A percentile compares a stretch with the other conserved stretches of the same genome.
phyloP scores from a whole-genome alignment of 495 filamentous ascomycete species.

The Opeltia flavorubescens region DNA sequence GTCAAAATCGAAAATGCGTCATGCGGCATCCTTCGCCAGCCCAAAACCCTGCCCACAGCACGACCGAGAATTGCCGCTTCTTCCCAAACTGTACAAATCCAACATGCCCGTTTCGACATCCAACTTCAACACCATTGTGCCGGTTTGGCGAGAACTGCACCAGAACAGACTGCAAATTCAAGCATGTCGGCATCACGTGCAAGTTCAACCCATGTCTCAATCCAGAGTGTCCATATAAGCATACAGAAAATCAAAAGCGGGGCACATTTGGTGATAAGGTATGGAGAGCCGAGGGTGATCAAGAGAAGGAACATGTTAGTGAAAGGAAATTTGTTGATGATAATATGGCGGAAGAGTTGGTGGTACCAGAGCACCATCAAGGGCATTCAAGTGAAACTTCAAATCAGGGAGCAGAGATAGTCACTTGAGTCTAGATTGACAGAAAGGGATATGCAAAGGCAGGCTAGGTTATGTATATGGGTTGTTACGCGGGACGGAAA shows the following conservation, averaged over 20 bases:
- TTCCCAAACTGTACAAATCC: slow-evolving; percentile 87
- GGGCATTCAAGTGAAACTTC: slow-evolving; percentile 18
- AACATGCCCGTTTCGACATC: slow-evolving; percentile 76
- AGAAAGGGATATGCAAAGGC: not conserved
- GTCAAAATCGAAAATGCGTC: slow-evolving; percentile 89
- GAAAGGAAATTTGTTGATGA: slow-evolving; percentile 86
- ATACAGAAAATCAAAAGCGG: slow-evolving; percentile 75
- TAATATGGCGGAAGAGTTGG: slow-evolving; percentile 50
- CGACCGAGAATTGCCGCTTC: slow-evolving; percentile 83
- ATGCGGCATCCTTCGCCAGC: slow-evolving; percentile 88
- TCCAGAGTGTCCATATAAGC: slow-evolving; percentile 70
- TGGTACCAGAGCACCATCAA: slow-evolving; percentile 53
- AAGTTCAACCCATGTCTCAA: slow-evolving; percentile 88
- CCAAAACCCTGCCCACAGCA: slow-evolving; percentile 56
- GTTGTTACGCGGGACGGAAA: no score
- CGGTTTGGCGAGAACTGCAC: slow-evolving; percentile 88
- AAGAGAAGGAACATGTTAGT: slow-evolving; percentile 52
- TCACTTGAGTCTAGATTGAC: slow-evolving; percentile 8
- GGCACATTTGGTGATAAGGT: slow-evolving; percentile 74
- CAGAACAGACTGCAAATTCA: slow-evolving; percentile 75
- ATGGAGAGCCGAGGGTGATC: slow-evolving; percentile 56
- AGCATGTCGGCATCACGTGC: slow-evolving; percentile 69
- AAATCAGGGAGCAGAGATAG: slow-evolving; percentile 14
- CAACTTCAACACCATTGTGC: slow-evolving; percentile 53
- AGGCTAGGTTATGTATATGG: no score